phyloP scores from a whole-genome alignment of 1,284 basidiomycete species.

The Waitea zeae region DNA sequence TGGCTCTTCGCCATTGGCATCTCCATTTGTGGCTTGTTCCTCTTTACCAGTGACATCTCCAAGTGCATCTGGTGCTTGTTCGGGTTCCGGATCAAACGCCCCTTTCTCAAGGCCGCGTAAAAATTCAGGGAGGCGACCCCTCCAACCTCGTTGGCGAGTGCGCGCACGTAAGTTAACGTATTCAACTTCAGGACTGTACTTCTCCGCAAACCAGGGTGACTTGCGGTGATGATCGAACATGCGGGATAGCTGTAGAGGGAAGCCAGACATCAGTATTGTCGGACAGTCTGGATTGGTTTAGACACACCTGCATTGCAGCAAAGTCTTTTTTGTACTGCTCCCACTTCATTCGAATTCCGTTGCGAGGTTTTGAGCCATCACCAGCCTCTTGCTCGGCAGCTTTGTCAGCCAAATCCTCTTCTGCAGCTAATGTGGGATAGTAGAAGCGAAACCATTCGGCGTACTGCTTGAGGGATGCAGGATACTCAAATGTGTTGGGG shows the following conservation, averaged over 20 bases:
- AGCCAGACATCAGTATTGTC: constrained; percentile 13
- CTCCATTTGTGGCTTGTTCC: constrained; percentile 11
- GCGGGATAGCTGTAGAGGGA: constrained; percentile 60
- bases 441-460: constrained; percentile 81
- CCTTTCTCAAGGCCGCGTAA: constrained; percentile 66
- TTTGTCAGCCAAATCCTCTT: constrained; percentile 68
- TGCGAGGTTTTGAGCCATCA: constrained; percentile 60
- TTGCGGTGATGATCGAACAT: constrained; percentile 86
- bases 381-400: constrained; percentile 66
- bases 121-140: constrained; percentile 53
- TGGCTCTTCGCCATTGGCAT: constrained; percentile 32
- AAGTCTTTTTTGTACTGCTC: constrained; percentile 89
- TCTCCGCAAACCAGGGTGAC: constrained; percentile 89
- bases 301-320: constrained; percentile 55
- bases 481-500: constrained; percentile 70
- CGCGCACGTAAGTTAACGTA: constrained; percentile 51
- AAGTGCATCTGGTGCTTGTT: constrained; percentile 17
- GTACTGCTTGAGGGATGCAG: constrained; percentile 69
- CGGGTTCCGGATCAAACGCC: constrained; percentile 61
- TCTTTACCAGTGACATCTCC: constrained; percentile 15
- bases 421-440: constrained; percentile 58
- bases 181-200: constrained; percentile 68
- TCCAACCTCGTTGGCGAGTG: constrained; percentile 70
- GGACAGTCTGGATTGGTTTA: constrained; percentile 8
- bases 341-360: constrained; percentile 66